A percentile compares a stretch with the other conserved stretches of the same genome.
phyloP scores from a whole-genome alignment of 139 green algal genomes.

The Chlamydomonas sp. region DNA sequence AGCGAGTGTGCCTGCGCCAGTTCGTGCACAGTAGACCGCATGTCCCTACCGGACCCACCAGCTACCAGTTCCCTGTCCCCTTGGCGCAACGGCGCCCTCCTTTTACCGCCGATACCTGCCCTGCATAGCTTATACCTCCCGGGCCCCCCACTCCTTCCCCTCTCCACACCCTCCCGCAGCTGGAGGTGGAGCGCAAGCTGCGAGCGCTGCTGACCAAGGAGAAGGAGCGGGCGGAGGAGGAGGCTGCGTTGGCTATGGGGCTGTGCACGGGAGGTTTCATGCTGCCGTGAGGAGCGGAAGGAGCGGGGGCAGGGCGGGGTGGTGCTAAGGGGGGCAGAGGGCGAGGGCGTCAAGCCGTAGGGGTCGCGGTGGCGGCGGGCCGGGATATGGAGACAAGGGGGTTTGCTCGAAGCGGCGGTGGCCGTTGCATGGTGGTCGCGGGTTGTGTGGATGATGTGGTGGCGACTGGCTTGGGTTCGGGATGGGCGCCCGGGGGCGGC shows the following conservation, averaged over 20 bases:
- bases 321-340: background rate
- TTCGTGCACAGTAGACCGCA: background rate
- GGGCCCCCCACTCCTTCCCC: background rate
- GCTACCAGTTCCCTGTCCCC: background rate
- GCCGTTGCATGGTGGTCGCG: too few species aligned
- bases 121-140: too few species aligned
- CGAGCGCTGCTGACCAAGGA: slow-evolving; percentile 86
- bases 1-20: too few species aligned
- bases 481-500: too few species aligned
- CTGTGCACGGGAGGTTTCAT: slow-evolving; percentile 78
- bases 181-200: slow-evolving; percentile 90
- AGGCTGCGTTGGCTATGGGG: slow-evolving; percentile 86
- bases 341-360: too few species aligned
- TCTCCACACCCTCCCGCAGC: slow-evolving; percentile 49
- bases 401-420: too few species aligned
- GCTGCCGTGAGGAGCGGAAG: slow-evolving; percentile 64
- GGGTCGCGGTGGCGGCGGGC: too few species aligned
- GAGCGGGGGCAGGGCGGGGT: background rate
- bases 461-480: too few species aligned
- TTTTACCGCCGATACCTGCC: too few species aligned
- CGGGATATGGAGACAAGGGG: too few species aligned
- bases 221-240: slow-evolving; percentile 91
- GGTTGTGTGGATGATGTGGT: too few species aligned
- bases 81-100: background rate
- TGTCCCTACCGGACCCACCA: background rate